phyloP scores from a whole-genome alignment of 208 protist species.

The Crithidia fasciculata region DNA sequence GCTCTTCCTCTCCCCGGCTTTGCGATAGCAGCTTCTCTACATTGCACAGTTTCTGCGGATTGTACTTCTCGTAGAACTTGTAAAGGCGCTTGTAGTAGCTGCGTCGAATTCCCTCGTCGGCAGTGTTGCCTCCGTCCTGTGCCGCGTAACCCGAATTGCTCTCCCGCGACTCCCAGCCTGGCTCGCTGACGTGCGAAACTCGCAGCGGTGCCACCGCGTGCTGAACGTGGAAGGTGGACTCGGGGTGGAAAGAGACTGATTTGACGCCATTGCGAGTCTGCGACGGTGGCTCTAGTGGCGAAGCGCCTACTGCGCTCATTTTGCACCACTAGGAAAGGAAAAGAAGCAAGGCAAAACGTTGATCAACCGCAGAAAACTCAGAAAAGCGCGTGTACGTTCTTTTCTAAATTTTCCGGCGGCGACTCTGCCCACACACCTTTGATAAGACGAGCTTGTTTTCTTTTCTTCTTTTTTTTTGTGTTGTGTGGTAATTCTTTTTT shows the following conservation, averaged over 20 bases:
- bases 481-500: no score
- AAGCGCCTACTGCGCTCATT: conserved; percentile 4
- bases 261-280: background rate
- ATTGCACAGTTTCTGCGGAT: conserved; percentile 65
- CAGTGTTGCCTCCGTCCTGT: conserved; percentile 28
- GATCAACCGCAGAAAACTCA: no score
- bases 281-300: background rate
- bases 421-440: no score
- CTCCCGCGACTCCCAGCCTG: conserved; percentile 54
- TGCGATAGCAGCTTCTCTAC: conserved; percentile 53
- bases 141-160: conserved; percentile 57
- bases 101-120: conserved; percentile 30
- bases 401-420: no score
- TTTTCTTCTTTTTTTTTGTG: no score
- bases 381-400: no score
- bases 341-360: no score
- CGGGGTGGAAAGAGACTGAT: conserved; percentile 28
- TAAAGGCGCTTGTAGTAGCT: conserved; percentile 59
- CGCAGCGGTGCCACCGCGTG: conserved; percentile 17
- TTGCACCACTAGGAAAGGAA: no score
- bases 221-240: conserved; percentile 13
- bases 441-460: no score
- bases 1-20: conserved; percentile 68
- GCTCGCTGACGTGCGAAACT: conserved; percentile 31
- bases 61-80: conserved; percentile 78